A percentile compares a stretch with the other conserved stretches of the same genome.
These are phyloP conservation scores for Dicorynia guianensis DNA, from an alignment of 306 rosid species.

Conservation along the genomic window DNA sequence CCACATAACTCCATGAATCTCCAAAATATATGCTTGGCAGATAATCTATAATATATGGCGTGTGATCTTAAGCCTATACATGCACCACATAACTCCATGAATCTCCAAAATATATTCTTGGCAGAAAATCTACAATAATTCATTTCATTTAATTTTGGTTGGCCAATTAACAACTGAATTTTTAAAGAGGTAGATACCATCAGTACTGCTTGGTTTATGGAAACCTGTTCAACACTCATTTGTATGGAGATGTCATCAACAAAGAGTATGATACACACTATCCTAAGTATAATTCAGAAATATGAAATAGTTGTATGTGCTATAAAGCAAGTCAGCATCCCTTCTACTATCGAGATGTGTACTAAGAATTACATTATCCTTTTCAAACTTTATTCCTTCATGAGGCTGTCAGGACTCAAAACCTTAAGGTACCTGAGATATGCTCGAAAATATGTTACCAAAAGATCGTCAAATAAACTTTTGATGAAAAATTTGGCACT, in stretches of 20 bases:
- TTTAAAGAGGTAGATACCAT: neutral
- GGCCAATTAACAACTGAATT: neutral
- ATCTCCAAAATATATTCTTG: neutral
- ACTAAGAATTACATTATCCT: too few relatives aligned
- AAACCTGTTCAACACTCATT: neutral
- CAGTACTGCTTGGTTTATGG: neutral
- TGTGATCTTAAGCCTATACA: neutral
- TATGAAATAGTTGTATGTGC: slow-evolving; percentile 1
- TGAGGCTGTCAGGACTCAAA: neutral
- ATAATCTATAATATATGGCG: too few relatives aligned
- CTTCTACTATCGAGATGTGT: neutral
- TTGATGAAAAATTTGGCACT: neutral
- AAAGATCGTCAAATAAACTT: neutral
- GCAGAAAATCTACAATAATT: neutral
- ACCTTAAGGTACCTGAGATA: neutral
- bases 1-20: slow-evolving; percentile 1
- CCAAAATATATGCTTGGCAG: neutral
- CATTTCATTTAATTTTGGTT: neutral
- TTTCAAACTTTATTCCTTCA: neutral
- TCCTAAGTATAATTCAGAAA: neutral
- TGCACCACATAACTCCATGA: slow-evolving; percentile 9
- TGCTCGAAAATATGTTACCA: neutral
- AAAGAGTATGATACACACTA: neutral
- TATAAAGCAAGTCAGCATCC: neutral
- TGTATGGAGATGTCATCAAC: neutral